These are phyloP conservation scores for Hemisphaericaspora xylanilytica DNA, from an alignment of 1,139 yeast genomes.

Conservation along the genomic window DNA sequence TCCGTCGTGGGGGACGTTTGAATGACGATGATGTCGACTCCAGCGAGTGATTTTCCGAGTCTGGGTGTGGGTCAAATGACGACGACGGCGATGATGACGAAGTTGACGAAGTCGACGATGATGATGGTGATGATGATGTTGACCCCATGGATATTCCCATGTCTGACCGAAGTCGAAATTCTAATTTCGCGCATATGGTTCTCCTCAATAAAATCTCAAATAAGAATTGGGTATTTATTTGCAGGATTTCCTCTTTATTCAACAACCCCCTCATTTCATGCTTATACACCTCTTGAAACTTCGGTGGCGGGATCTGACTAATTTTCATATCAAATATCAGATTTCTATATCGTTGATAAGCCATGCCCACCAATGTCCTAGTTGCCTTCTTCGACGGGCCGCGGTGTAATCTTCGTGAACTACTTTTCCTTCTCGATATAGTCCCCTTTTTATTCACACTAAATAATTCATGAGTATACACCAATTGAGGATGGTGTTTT, in stretches of 20 bases:
- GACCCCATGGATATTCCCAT: too few relatives aligned
- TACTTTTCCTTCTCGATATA: neutral
- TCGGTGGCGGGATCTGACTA: conserved; percentile 26
- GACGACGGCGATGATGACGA: conserved; percentile 6
- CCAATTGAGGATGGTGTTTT: conserved; percentile 22
- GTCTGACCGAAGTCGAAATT: conserved; percentile 26
- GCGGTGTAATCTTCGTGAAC: neutral
- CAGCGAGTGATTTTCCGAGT: too few relatives aligned
- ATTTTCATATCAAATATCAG: conserved; percentile 23
- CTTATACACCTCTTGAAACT: conserved; percentile 31
- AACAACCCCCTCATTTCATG: conserved; percentile 27
- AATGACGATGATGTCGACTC: too few relatives aligned
- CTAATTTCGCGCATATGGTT: conserved; percentile 45
- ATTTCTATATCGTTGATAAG: conserved; percentile 27
- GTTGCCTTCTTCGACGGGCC: neutral
- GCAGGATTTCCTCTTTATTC: conserved; percentile 24
- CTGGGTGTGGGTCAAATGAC: too few relatives aligned
- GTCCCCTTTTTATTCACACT: neutral
- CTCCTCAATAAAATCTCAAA: conserved; percentile 40
- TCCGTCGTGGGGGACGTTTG: too few relatives aligned
- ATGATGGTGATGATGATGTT: neutral
- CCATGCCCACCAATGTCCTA: conserved; percentile 16
- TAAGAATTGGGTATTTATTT: conserved; percentile 31
- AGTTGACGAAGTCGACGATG: conserved; percentile 2
- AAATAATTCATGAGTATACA: conserved; percentile 4